Percentiles rank a stretch among this genome's conserved stretches.
phyloP scores from a whole-genome alignment of 2,329 filamentous ascomycete genomes.

The Verticillium longisporum region DNA sequence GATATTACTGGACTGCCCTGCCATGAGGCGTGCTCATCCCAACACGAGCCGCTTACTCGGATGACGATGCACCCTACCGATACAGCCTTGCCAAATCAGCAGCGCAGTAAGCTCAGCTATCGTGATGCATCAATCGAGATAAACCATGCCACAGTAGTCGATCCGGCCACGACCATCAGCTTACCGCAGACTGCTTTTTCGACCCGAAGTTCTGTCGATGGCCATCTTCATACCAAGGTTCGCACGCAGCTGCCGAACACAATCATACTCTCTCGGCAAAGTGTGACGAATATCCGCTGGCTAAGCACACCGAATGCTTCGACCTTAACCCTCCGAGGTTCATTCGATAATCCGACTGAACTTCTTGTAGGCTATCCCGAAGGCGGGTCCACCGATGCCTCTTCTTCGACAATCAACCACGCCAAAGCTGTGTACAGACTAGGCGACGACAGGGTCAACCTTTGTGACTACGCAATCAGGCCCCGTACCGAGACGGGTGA shows the following conservation, averaged over 20 bases:
- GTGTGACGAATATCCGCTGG: conserved; percentile 24
- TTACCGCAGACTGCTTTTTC: conserved; percentile 23
- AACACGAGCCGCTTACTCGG: background rate
- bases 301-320: conserved; percentile 7
- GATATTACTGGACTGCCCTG: conserved; percentile 5
- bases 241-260: conserved; percentile 11
- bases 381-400: background rate
- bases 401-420: background rate
- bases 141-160: conserved; percentile 14
- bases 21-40: conserved; percentile 1
- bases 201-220: conserved; percentile 13
- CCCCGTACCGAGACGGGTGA: background rate
- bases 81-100: background rate
- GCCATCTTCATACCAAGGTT: conserved; percentile 14
- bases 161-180: conserved; percentile 26
- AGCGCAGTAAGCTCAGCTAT: conserved; percentile 1
- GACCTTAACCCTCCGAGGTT: conserved; percentile 3
- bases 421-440: no score
- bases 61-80: background rate
- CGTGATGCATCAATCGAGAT: conserved; percentile 16
- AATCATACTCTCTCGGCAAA: conserved; percentile 20
- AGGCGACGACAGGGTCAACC: background rate
- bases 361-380: background rate
- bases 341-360: conserved; percentile 8
- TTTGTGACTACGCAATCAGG: background rate